Conservation (phyloP, 176 grass and related monocot genomes). For the Puya raimondii region DNA sequence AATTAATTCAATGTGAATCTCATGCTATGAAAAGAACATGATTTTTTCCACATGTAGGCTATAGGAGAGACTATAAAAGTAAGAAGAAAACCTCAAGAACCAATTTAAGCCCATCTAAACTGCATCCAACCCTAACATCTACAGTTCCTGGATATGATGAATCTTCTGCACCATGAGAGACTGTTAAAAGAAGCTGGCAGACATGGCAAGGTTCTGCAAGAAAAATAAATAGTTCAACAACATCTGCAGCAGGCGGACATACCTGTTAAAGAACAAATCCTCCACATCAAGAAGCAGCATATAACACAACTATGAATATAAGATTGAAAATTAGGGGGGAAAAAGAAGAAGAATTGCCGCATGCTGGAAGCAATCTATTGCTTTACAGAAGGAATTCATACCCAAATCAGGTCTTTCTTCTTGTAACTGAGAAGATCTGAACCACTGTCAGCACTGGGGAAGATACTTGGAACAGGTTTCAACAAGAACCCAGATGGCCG, state of each 20-base stretch:
- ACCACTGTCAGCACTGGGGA: slow-evolving; percentile 64
- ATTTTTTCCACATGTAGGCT: neutral
- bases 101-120: slow-evolving; percentile 83
- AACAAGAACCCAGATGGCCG: slow-evolving; percentile 84
- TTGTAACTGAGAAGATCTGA: slow-evolving; percentile 87
- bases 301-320: slow-evolving; percentile 11
- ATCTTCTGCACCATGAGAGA: slow-evolving; percentile 76
- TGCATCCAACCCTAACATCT: slow-evolving; percentile 89
- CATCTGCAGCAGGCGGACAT: slow-evolving; percentile 84
- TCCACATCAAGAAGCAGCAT: slow-evolving; percentile 10
- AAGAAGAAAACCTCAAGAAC: slow-evolving; percentile 69
- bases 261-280: slow-evolving; percentile 49
- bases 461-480: slow-evolving; percentile 80
- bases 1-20: neutral
- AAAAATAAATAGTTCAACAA: slow-evolving; percentile 95
- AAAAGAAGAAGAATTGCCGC: neutral
- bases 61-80: slow-evolving; percentile 12
- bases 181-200: slow-evolving; percentile 79
- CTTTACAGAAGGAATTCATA: slow-evolving; percentile 17
- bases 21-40: neutral
- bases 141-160: slow-evolving; percentile 71
- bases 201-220: slow-evolving; percentile 87
- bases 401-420: slow-evolving; percentile 91
- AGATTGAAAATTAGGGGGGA: slow-evolving; percentile 10
- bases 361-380: neutral